Percentiles rank a stretch among this genome's conserved stretches.
Evolutionary conservation across 2,329 filamentous ascomycete genomes (phyloP).

Genomic region (Microcyclosporella mali): DNA sequence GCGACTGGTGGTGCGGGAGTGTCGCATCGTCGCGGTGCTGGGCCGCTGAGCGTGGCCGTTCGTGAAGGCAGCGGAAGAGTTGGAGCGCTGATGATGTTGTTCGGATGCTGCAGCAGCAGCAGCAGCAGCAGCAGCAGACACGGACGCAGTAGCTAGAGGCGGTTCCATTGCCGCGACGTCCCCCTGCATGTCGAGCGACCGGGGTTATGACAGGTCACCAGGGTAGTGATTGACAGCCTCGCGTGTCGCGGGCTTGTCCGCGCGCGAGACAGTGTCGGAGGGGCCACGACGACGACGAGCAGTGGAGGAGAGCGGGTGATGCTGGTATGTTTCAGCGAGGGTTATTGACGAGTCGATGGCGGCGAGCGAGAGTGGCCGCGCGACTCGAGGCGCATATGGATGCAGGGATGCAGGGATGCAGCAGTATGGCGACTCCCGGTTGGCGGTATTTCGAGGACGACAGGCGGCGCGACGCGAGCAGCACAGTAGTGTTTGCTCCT

Average conservation of each 20-base stretch:
- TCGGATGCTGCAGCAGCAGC: neutral
- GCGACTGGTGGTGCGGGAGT: slow-evolving; percentile 13
- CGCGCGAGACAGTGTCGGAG: neutral
- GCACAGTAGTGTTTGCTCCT: too few species aligned
- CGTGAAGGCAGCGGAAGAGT: neutral
- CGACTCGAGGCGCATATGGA: slow-evolving; percentile 3
- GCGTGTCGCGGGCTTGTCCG: too few species aligned
- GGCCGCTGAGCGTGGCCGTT: slow-evolving; percentile 2
- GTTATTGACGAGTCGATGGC: neutral
- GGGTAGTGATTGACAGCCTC: too few species aligned
- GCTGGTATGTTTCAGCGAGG: neutral
- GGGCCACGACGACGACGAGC: neutral
- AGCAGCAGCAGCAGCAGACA: neutral
- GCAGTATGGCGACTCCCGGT: neutral
- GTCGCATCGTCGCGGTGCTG: slow-evolving; percentile 7
- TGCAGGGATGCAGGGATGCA: neutral
- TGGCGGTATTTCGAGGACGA: too few species aligned
- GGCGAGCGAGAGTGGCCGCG: neutral
- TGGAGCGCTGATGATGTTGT: neutral
- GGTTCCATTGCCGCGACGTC: slow-evolving; percentile 1
- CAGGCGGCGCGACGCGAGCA: too few species aligned
- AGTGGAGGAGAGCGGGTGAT: too few species aligned
- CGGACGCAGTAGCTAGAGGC: neutral
- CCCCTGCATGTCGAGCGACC: slow-evolving; percentile 4
- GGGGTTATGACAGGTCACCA: neutral